A percentile compares a stretch with the other conserved stretches of the same genome.
Evolutionary conservation across 352 stramenopile species (phyloP).

Genomic region (Globisporangium heterothallicum): DNA sequence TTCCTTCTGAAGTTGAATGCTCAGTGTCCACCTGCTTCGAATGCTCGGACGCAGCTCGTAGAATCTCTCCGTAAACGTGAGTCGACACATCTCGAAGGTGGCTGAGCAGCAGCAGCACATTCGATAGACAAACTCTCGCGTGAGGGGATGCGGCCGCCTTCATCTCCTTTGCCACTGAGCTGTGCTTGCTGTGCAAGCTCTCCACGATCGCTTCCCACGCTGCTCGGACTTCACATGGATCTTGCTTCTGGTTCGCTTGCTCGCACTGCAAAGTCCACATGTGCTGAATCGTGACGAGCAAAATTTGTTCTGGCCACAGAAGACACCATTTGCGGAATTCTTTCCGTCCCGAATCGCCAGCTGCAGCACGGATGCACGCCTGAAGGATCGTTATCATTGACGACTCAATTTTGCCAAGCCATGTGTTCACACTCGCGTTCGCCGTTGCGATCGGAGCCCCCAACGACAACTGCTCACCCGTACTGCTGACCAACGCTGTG

Average conservation of each 20-base stretch:
- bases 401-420: constrained; percentile 58
- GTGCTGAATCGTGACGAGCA: constrained; percentile 46
- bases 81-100: constrained; percentile 54
- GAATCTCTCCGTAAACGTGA: constrained; percentile 24
- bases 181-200: constrained; percentile 27
- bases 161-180: constrained; percentile 38
- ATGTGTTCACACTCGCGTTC: constrained; percentile 29
- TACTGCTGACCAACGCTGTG: constrained; percentile 40
- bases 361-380: constrained; percentile 50
- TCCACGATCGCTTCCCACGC: constrained; percentile 29
- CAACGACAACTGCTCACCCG: constrained; percentile 52
- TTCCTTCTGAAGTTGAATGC: constrained; percentile 1
- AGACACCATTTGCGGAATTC: constrained; percentile 83
- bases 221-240: constrained; percentile 13
- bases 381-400: constrained; percentile 64
- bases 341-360: constrained; percentile 60
- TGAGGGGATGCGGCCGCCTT: constrained; percentile 37
- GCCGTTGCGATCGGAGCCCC: constrained; percentile 43
- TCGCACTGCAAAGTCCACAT: constrained; percentile 63
- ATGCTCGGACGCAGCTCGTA: neutral
- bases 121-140: constrained; percentile 26
- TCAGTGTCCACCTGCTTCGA: constrained; percentile 10
- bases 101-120: constrained; percentile 41
- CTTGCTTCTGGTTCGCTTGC: constrained; percentile 22
- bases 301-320: constrained; percentile 70